Evolutionary conservation across 768 basidiomycete genomes (phyloP).

Genomic region (Boletus vinaceobasis): DNA sequence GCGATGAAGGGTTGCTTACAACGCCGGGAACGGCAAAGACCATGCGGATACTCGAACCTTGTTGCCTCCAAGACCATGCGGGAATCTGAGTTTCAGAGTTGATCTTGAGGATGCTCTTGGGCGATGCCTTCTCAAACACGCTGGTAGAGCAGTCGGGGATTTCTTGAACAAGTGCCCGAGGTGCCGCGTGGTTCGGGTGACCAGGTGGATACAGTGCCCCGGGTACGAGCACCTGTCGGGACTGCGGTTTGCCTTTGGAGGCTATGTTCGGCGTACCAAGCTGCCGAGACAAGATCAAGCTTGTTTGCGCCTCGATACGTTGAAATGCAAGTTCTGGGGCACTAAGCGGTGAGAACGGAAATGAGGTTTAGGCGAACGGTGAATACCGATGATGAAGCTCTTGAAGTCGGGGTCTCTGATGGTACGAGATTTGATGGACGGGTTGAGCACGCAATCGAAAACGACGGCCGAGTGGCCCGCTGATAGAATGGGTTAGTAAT

Average conservation of each 20-base stretch:
- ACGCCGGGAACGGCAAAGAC: conserved; percentile 52
- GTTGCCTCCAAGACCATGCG: conserved; percentile 55
- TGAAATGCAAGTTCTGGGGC: conserved; percentile 62
- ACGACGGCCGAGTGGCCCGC: conserved; percentile 69
- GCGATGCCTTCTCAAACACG: conserved; percentile 18
- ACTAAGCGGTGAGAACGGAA: conserved; percentile 10
- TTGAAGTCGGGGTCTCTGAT: conserved; percentile 65
- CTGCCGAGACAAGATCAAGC: conserved; percentile 60
- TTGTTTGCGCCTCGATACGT: conserved; percentile 59
- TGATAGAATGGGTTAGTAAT: conserved; percentile 25
- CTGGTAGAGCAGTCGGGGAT: conserved; percentile 44
- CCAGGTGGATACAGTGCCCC: conserved; percentile 34
- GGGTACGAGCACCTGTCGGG: conserved; percentile 58
- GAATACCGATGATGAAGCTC: conserved; percentile 60
- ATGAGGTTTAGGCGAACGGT: not conserved
- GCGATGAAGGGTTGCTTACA: conserved; percentile 39
- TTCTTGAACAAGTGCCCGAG: conserved; percentile 23
- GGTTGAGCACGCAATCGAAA: conserved; percentile 69
- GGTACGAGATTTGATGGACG: conserved; percentile 54
- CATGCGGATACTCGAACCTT: conserved; percentile 43
- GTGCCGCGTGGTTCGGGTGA: conserved; percentile 15
- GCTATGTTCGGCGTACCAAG: conserved; percentile 74
- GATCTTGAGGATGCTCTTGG: conserved; percentile 45
- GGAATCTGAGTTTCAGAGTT: conserved; percentile 23
- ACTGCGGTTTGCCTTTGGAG: conserved; percentile 65